These are phyloP conservation scores for Acer yangbiense DNA, from an alignment of 345 rosid genomes.

Conservation along the genomic window DNA sequence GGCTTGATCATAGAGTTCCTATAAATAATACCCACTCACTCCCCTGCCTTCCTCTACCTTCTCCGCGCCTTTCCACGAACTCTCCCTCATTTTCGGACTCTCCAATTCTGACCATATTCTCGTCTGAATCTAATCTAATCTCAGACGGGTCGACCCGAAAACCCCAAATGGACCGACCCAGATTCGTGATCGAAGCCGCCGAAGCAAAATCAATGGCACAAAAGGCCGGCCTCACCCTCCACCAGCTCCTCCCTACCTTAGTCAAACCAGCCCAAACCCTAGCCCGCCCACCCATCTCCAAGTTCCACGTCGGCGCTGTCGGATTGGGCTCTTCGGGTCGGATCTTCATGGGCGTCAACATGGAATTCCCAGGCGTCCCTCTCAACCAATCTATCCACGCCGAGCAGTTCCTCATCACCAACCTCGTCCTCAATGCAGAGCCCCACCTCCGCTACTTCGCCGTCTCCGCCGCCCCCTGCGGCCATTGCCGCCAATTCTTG, in stretches of 20 bases:
- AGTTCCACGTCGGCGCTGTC: constrained; percentile 76
- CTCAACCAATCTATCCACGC: constrained; percentile 94
- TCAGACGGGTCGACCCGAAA: constrained; percentile 31
- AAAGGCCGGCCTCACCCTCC: constrained; percentile 47
- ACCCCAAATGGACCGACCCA: constrained; percentile 47
- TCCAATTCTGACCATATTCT: background rate
- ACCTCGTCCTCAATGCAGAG: constrained; percentile 72
- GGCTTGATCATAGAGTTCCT: too few species aligned
- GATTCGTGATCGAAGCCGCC: constrained; percentile 63
- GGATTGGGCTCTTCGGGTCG: constrained; percentile 91
- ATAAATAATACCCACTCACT: background rate
- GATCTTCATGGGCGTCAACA: constrained; percentile 80
- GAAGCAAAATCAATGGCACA: constrained; percentile 77
- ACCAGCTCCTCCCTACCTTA: constrained; percentile 64
- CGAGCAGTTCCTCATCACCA: constrained; percentile 93
- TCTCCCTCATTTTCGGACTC: constrained; percentile 11
- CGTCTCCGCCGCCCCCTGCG: constrained; percentile 96
- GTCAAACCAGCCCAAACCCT: constrained; percentile 63
- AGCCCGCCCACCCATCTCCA: constrained; percentile 86
- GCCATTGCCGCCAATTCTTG: constrained; percentile 98
- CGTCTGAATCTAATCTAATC: background rate
- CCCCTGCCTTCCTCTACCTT: background rate
- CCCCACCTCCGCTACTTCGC: constrained; percentile 52
- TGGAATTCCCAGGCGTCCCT: constrained; percentile 92
- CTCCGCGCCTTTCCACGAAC: constrained; percentile 22